Evolutionary conservation across 495 filamentous ascomycete genomes (phyloP).

Genomic region (Penicillium argentinense): DNA sequence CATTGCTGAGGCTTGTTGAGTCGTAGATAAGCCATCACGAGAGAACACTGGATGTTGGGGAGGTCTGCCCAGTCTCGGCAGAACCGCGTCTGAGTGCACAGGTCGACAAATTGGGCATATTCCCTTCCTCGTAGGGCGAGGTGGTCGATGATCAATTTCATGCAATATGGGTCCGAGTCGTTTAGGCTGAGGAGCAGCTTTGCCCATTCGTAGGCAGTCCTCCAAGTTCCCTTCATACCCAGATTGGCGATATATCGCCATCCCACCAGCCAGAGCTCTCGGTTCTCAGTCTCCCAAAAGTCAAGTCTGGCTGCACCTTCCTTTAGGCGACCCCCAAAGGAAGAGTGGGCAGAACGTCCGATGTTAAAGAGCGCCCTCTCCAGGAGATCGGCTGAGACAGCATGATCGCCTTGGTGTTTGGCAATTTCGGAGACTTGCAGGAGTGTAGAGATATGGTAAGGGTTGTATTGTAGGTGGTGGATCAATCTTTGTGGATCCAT

Average conservation of each 20-base stretch:
- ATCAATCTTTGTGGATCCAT: conserved; percentile 76
- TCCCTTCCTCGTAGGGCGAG: conserved; percentile 78
- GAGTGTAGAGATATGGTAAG: conserved; percentile 90
- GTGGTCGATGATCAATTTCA: conserved; percentile 76
- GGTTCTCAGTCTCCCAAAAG: conserved; percentile 78
- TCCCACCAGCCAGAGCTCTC: conserved; percentile 88
- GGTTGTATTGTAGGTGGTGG: conserved; percentile 64
- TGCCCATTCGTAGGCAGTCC: conserved; percentile 90
- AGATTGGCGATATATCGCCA: conserved; percentile 84
- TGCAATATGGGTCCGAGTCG: conserved; percentile 79
- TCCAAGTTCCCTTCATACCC: conserved; percentile 86
- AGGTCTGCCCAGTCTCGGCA: conserved; percentile 45
- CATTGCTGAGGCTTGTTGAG: conserved; percentile 64
- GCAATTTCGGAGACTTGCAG: conserved; percentile 91
- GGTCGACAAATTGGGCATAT: conserved; percentile 69
- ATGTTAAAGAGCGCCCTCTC: conserved; percentile 93
- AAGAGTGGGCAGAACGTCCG: conserved; percentile 77
- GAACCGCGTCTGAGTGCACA: conserved; percentile 61
- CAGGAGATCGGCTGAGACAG: conserved; percentile 80
- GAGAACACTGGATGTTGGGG: conserved; percentile 70
- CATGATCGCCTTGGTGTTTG: conserved; percentile 82
- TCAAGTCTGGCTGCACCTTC: conserved; percentile 77
- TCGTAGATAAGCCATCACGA: conserved; percentile 70
- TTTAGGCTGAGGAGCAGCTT: conserved; percentile 79
- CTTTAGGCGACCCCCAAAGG: conserved; percentile 71